Conservation (phyloP, 306 rosid genomes). For the Lagenaria siceraria region DNA sequence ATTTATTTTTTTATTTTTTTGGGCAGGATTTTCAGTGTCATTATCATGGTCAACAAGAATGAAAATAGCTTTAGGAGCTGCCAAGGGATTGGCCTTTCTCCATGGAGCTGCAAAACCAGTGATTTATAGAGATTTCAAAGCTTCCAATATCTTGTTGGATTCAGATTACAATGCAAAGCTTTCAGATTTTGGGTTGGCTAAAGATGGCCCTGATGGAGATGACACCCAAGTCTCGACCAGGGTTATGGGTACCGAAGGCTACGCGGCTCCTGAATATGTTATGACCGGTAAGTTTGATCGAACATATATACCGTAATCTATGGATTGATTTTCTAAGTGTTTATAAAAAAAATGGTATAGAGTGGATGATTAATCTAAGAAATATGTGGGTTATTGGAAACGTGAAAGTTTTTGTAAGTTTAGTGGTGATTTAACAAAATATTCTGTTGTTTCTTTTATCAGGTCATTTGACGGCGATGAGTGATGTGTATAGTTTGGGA, state of each 20-base stretch:
- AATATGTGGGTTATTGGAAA: too few relatives aligned
- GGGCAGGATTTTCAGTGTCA: constrained; percentile 54
- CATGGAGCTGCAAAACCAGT: constrained; percentile 86
- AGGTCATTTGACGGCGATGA: constrained; percentile 92
- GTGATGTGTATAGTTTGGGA: constrained; percentile 93
- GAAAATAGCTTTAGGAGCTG: constrained; percentile 95
- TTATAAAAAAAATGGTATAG: too few relatives aligned
- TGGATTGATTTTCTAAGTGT: too few relatives aligned
- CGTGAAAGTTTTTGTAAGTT: neutral
- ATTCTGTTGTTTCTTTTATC: neutral
- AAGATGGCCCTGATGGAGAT: constrained; percentile 93
- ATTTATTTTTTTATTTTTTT: neutral
- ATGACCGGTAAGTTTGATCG: constrained; percentile 59
- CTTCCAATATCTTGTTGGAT: constrained; percentile 78
- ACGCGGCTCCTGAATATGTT: constrained; percentile 88
- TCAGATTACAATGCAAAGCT: constrained; percentile 75
- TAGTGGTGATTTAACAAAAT: neutral
- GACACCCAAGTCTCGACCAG: constrained; percentile 93
- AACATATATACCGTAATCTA: too few relatives aligned
- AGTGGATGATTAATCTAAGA: too few relatives aligned
- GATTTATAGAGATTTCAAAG: constrained; percentile 85
- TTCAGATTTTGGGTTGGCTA: constrained; percentile 95
- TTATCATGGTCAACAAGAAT: constrained; percentile 90
- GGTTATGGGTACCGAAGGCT: constrained; percentile 95
- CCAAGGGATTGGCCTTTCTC: constrained; percentile 74